phyloP scores from a whole-genome alignment of 1,284 basidiomycete genomes.

The Moesziomyces sp. region DNA sequence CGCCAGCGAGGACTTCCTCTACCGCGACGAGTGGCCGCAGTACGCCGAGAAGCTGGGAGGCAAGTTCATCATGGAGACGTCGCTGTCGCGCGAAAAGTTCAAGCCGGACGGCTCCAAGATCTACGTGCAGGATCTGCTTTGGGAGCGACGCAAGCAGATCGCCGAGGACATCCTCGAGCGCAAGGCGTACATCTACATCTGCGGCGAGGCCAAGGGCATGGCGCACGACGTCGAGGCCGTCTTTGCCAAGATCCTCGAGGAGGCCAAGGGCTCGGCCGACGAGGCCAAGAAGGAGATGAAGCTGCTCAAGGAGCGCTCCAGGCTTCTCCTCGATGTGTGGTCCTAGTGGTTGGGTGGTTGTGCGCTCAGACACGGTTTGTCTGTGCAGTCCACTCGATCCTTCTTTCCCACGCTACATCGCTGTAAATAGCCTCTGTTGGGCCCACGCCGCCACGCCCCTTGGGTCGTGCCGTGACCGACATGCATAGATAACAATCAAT shows the following conservation, averaged over 20 bases:
- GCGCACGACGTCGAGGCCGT: conserved; percentile 90
- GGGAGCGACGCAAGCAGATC: conserved; percentile 71
- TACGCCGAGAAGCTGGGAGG: conserved; percentile 87
- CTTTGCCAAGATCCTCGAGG: conserved; percentile 85
- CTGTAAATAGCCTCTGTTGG: no score
- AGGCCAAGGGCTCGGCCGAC: conserved; percentile 86
- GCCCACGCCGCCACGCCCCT: no score
- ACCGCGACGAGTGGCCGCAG: conserved; percentile 91
- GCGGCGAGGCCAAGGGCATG: conserved; percentile 97
- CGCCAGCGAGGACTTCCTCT: conserved; percentile 88
- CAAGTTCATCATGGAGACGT: conserved; percentile 87
- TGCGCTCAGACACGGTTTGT: no score
- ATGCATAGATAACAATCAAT: no score
- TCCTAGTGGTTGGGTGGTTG: conserved; percentile 11
- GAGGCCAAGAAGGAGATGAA: conserved; percentile 67
- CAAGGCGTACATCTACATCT: conserved; percentile 80
- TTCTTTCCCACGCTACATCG: no score
- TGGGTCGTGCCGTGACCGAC: no score
- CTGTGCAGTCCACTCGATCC: no score
- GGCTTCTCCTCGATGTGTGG: conserved; percentile 49
- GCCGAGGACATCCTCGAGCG: conserved; percentile 89
- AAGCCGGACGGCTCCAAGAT: conserved; percentile 91
- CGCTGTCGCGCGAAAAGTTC: conserved; percentile 83
- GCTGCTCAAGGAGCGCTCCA: conserved; percentile 54
- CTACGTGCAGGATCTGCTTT: conserved; percentile 86